These are phyloP conservation scores for Didymella arachidicola DNA, from an alignment of 2,329 filamentous ascomycete species.

Conservation along the genomic window DNA sequence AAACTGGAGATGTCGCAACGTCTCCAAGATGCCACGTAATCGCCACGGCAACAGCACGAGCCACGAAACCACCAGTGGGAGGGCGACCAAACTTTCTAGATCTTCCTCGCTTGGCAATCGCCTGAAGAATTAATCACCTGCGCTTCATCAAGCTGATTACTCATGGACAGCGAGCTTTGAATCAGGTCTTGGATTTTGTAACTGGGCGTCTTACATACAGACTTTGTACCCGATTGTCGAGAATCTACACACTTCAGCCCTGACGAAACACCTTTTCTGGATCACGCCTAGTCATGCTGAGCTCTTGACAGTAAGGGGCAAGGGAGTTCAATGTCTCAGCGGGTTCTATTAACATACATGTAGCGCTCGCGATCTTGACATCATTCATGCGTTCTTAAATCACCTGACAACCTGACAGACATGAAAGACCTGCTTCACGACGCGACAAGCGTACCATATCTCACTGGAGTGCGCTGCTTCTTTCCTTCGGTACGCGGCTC, in stretches of 20 bases:
- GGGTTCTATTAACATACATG: background rate
- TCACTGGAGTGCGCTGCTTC: slow-evolving; percentile 1
- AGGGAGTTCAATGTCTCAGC: too few relatives aligned
- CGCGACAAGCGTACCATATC: background rate
- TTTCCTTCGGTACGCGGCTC: slow-evolving; percentile 15
- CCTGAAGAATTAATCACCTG: background rate
- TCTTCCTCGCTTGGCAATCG: background rate
- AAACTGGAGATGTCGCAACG: background rate
- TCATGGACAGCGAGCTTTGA: background rate
- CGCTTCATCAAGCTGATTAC: background rate
- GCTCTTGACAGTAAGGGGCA: background rate
- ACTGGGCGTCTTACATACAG: background rate
- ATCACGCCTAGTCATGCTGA: background rate
- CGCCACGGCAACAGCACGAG: background rate
- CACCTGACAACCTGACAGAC: too few relatives aligned
- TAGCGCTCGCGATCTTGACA: background rate
- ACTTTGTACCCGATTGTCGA: too few relatives aligned
- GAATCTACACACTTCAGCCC: background rate
- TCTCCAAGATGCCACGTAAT: background rate
- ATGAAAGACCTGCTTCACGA: background rate
- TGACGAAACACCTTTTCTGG: background rate
- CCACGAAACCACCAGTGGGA: background rate
- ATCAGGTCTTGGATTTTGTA: background rate
- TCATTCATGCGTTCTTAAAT: background rate
- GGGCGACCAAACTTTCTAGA: background rate